phyloP scores from a whole-genome alignment of 169 alveolate species.

The Plasmodium yoelii region DNA sequence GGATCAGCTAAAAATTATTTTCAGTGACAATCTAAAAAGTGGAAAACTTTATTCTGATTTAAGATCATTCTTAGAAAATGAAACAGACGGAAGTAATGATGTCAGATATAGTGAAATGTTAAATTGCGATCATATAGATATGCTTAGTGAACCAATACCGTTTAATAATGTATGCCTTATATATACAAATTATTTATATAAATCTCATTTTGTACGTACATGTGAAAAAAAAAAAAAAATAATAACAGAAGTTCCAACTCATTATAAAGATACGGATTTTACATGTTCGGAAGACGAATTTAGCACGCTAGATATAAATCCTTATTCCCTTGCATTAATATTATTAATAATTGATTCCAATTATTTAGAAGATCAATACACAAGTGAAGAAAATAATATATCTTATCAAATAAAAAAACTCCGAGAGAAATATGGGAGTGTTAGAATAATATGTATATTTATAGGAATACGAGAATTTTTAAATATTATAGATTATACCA shows the following conservation, averaged over 20 bases:
- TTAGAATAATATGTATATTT: constrained; percentile 54
- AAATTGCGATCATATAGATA: constrained; percentile 1
- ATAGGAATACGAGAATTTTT: constrained; percentile 66
- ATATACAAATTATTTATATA: constrained; percentile 49
- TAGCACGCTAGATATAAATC: not conserved
- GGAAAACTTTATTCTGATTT: constrained; percentile 18
- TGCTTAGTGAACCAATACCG: not conserved
- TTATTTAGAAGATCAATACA: constrained; percentile 31
- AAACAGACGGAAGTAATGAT: constrained; percentile 31
- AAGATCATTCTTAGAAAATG: constrained; percentile 25
- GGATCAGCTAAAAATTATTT: constrained; percentile 48
- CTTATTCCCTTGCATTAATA: constrained; percentile 44
- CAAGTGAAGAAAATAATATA: constrained; percentile 6
- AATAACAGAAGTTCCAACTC: not conserved
- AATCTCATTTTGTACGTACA: constrained; percentile 43
- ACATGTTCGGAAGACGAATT: constrained; percentile 11
- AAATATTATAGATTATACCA: constrained; percentile 17
- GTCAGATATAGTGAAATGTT: constrained; percentile 39
- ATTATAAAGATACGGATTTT: not conserved
- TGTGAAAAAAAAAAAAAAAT: constrained; percentile 13
- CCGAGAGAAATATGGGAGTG: constrained; percentile 35
- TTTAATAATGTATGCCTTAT: constrained; percentile 35
- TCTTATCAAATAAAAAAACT: constrained; percentile 29
- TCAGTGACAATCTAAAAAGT: constrained; percentile 48
- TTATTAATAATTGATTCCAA: constrained; percentile 37